A percentile compares a stretch with the other conserved stretches of the same genome.
Evolutionary conservation across 805 yeast species (phyloP).

Genomic region (Wickerhamiella qilinensis): DNA sequence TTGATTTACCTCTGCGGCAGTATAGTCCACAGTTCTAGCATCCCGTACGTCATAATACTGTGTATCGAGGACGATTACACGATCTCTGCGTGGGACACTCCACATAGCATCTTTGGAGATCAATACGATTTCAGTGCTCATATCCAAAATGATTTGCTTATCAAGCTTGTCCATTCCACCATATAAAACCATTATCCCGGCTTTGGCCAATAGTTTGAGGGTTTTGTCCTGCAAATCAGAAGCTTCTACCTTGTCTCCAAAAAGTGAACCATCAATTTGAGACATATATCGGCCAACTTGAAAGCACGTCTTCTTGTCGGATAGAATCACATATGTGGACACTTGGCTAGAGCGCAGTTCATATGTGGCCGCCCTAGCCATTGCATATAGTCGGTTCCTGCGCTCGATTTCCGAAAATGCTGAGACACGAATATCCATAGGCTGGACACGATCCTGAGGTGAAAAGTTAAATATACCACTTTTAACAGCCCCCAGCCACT

Average conservation of each 20-base stretch:
- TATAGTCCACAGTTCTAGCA: slow-evolving; percentile 51
- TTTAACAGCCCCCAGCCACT: slow-evolving; percentile 68
- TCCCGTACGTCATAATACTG: slow-evolving; percentile 57
- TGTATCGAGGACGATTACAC: slow-evolving; percentile 56
- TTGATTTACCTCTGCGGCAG: slow-evolving; percentile 33
- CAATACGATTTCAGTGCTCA: slow-evolving; percentile 40
- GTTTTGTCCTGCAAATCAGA: not conserved
- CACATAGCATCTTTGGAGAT: slow-evolving; percentile 42
- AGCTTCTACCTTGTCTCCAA: not conserved
- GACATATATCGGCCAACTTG: not conserved
- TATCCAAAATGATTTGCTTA: slow-evolving; percentile 31
- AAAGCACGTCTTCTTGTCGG: not conserved
- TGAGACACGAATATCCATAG: not conserved
- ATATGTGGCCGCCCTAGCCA: slow-evolving; percentile 30
- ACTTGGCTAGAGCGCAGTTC: not conserved
- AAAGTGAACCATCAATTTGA: not conserved
- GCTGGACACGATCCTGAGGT: slow-evolving; percentile 32
- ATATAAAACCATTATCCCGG: slow-evolving; percentile 1
- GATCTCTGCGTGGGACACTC: slow-evolving; percentile 10
- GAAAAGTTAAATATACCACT: slow-evolving; percentile 50
- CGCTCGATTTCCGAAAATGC: slow-evolving; percentile 7
- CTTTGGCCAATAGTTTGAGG: not conserved
- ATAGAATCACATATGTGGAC: not conserved
- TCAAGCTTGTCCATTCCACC: slow-evolving; percentile 43
- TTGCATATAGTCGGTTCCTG: slow-evolving; percentile 35